These are phyloP conservation scores for Cucurbita maxima DNA, from an alignment of 306 rosid species.

Conservation along the genomic window DNA sequence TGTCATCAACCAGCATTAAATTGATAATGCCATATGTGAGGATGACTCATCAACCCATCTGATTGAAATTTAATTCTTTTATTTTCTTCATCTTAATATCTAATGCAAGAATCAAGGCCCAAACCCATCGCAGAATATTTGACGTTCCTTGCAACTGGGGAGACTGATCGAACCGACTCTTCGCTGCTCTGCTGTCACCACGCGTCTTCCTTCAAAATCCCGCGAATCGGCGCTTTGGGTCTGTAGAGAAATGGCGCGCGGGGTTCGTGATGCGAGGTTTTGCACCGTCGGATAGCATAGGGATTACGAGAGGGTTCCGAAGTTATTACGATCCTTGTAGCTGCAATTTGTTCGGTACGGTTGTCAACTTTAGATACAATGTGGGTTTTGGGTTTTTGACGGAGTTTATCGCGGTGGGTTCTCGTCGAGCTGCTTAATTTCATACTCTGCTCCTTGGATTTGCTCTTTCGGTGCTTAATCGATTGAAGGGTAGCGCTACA, in stretches of 20 bases:
- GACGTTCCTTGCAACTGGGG: neutral
- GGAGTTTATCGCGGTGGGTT: neutral
- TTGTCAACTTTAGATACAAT: neutral
- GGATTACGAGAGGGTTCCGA: neutral
- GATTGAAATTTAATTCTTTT: neutral
- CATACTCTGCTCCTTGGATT: neutral
- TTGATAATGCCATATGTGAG: neutral
- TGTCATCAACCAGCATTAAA: neutral
- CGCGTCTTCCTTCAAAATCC: constrained; percentile 8
- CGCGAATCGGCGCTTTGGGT: constrained; percentile 14
- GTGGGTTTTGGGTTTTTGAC: neutral
- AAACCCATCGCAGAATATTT: constrained; percentile 12
- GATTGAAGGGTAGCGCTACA: neutral
- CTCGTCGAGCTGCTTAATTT: neutral
- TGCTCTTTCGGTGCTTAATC: neutral
- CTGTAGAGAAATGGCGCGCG: constrained; percentile 6
- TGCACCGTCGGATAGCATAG: too few species aligned
- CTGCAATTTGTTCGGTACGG: neutral
- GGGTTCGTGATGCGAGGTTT: constrained; percentile 11
- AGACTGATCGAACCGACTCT: constrained; percentile 2
- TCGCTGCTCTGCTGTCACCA: neutral
- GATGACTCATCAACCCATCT: neutral
- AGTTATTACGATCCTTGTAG: neutral
- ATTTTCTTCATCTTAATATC: neutral
- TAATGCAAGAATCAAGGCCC: constrained; percentile 2